Evolutionary conservation across 192 early-diverging fungal species (phyloP), one percentile per base, ranked within the genome.

Genomic region (Coemansia sp.): DNA sequence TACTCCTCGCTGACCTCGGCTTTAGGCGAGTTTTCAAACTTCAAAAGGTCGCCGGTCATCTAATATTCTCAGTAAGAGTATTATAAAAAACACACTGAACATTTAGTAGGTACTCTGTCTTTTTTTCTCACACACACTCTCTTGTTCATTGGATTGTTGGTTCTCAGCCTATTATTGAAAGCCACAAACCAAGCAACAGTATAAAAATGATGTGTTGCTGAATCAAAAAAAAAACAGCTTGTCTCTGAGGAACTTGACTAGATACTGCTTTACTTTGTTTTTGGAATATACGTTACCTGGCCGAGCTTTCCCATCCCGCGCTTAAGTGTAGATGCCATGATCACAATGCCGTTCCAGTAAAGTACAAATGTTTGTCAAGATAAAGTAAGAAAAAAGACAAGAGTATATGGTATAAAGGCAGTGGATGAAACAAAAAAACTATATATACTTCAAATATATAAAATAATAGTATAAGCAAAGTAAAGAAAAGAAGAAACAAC

Each of bases 1-100:
- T 95, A 94, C 55, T 96, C 93, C 20, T 94, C 93, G 62, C 85
- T 85, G 30, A 88, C 88, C 57, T 90, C 87, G 20, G 91, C 89
- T 60, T 80, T 85, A 60, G 86, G 85, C 22, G 83, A 72, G 58
- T 78, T 68, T 55, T 70, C 71, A 36, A 67, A 77, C 20, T 93
- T 92, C 45, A 95, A 75, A 56, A 89, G 87, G 69, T 96, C 94
- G 65, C 89, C 90, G n/a, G 90, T 89, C 79, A 88, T 87, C 86
- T 88, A 68, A 54, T 48, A 22, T 52, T 4, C 56, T 51, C 25
- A 58, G 14, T 56, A 57, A 52, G 10, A 38, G 10, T 25, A 25
- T 25, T 25, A 25, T 25, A 25, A 0, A 25, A 25, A 25, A 25
- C 22, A 25, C 22, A 25, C 22, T 25, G 22, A 25, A 25, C 22